Conservation (phyloP, 1,284 basidiomycete genomes). For the Schizopora paradoxa region DNA sequence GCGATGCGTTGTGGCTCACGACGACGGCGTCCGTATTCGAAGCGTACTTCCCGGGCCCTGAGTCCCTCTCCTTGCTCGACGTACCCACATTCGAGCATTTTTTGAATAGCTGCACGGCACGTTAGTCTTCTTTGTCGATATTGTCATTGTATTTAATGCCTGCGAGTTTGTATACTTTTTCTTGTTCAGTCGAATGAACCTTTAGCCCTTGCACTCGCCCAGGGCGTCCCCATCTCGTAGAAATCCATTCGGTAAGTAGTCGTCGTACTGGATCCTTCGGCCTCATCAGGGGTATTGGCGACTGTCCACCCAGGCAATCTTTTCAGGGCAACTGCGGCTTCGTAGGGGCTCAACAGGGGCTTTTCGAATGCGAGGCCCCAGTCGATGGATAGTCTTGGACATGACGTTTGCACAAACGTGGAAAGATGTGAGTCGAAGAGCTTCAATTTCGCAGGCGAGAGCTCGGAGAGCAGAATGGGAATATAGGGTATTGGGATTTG, state of each 20-base stretch:
- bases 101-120: slow-evolving; percentile 22
- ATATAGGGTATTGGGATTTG: slow-evolving; percentile 66
- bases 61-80: slow-evolving; percentile 21
- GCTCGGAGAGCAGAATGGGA: slow-evolving; percentile 90
- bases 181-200: slow-evolving; percentile 28
- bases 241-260: slow-evolving; percentile 94
- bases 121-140: slow-evolving; percentile 10
- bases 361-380: slow-evolving; percentile 96
- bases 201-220: slow-evolving; percentile 58
- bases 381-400: slow-evolving; percentile 93
- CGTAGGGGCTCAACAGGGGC: slow-evolving; percentile 91
- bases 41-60: slow-evolving; percentile 24
- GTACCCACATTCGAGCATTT: slow-evolving; percentile 20
- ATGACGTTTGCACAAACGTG: slow-evolving; percentile 93
- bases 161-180: too few species aligned
- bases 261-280: slow-evolving; percentile 24
- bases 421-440: slow-evolving; percentile 79
- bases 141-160: slow-evolving; percentile 1
- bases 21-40: slow-evolving; percentile 18
- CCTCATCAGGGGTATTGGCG: slow-evolving; percentile 28
- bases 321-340: slow-evolving; percentile 85
- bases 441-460: slow-evolving; percentile 90
- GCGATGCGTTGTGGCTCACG: slow-evolving; percentile 20
- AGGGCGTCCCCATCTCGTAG: slow-evolving; percentile 74
- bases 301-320: slow-evolving; percentile 62